phyloP scores from a whole-genome alignment of 2,329 filamentous ascomycete genomes.

The Paecilomyces sp. region DNA sequence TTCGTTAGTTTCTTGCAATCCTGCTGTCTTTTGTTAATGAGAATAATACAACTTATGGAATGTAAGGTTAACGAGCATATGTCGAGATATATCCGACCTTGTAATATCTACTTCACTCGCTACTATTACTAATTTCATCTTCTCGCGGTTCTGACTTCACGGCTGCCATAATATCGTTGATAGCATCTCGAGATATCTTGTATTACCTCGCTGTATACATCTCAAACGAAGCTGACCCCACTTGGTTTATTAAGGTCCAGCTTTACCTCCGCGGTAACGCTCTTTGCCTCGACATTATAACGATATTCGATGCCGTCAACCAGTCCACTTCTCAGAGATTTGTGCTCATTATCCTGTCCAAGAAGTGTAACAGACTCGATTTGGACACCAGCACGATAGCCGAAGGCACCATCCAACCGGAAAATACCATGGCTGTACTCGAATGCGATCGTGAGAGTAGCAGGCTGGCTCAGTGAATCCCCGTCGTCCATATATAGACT shows the following conservation, averaged over 20 bases:
- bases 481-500: slow-evolving; percentile 74
- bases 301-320: not conserved
- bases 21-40: not conserved
- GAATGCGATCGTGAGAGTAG: slow-evolving; percentile 54
- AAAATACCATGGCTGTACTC: slow-evolving; percentile 46
- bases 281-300: not conserved
- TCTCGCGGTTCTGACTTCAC: not conserved
- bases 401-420: slow-evolving; percentile 21
- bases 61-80: not conserved
- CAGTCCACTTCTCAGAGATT: not conserved
- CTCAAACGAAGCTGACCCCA: not conserved
- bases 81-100: not conserved
- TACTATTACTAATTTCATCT: not conserved
- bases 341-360: slow-evolving; percentile 11
- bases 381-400: slow-evolving; percentile 16
- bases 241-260: not conserved
- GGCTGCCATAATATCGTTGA: not conserved
- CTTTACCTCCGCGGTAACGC: not conserved
- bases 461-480: slow-evolving; percentile 53
- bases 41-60: not conserved
- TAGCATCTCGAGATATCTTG: not conserved
- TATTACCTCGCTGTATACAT: not conserved
- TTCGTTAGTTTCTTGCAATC: not conserved
- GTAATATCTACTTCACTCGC: not conserved
- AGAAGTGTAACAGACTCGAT: slow-evolving; percentile 28